Conservation (phyloP, 2,329 filamentous ascomycete genomes). For the Xylogone sp. region DNA sequence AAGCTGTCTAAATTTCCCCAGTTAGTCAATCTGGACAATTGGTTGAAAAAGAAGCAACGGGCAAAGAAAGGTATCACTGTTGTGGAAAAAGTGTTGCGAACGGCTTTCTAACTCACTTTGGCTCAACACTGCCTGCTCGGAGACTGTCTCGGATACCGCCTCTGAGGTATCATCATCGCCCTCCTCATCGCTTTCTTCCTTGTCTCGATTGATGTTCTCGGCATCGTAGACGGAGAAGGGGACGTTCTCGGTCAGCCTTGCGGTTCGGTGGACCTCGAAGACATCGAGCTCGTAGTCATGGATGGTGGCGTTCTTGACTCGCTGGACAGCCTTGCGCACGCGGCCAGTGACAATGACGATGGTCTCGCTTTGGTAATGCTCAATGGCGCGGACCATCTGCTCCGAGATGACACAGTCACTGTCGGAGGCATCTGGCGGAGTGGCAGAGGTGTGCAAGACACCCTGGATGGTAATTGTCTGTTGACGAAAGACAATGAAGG, state of each 20-base stretch:
- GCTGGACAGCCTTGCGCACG: constrained; percentile 69
- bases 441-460: constrained; percentile 49
- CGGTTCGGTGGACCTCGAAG: constrained; percentile 59
- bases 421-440: constrained; percentile 10
- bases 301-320: constrained; percentile 71
- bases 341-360: constrained; percentile 74
- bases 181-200: constrained; percentile 51
- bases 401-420: constrained; percentile 55
- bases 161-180: constrained; percentile 26
- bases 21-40: no score
- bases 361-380: constrained; percentile 74
- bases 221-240: constrained; percentile 70
- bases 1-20: constrained; percentile 3
- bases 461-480: constrained; percentile 81
- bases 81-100: no score
- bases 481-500: constrained; percentile 84
- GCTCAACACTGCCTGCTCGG: neutral
- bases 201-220: constrained; percentile 53
- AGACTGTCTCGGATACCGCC: neutral
- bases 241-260: constrained; percentile 55
- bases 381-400: constrained; percentile 82
- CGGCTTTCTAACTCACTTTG: neutral
- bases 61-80: no score
- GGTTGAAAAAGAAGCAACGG: no score
- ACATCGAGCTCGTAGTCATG: constrained; percentile 75